phyloP scores from a whole-genome alignment of 495 filamentous ascomycete genomes.

The Barbatosphaeria neglecta region DNA sequence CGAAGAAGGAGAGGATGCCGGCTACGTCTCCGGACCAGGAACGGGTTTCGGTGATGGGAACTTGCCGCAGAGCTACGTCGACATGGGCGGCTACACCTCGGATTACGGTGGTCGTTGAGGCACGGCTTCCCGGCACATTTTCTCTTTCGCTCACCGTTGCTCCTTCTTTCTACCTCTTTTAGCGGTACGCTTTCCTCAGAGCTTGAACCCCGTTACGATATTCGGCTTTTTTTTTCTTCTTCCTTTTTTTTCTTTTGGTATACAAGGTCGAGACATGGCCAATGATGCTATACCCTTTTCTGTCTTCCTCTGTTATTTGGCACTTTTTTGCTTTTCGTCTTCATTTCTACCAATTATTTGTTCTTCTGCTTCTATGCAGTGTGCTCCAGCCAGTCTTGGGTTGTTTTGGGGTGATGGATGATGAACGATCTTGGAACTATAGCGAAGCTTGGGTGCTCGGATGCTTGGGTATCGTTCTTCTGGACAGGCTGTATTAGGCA shows the following conservation, averaged over 20 bases:
- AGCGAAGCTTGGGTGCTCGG: no score
- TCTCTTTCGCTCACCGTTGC: not conserved
- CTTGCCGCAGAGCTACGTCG: constrained; percentile 36
- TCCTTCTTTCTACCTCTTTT: not conserved
- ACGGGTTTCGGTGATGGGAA: constrained; percentile 36
- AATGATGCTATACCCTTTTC: not conserved
- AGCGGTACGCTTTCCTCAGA: no score
- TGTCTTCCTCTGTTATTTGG: not conserved
- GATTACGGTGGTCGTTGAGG: constrained; percentile 35
- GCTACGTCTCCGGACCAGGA: constrained; percentile 44
- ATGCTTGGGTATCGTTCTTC: no score
- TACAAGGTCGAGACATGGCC: not conserved
- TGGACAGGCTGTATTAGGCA: no score
- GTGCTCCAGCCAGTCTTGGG: no score
- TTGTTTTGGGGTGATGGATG: no score
- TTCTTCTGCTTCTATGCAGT: not conserved
- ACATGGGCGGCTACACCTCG: constrained; percentile 40
- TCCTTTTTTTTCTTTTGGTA: not conserved
- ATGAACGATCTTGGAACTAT: no score
- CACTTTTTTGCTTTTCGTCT: not conserved
- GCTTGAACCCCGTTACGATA: no score
- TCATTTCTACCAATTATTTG: not conserved
- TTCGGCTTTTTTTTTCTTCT: not conserved
- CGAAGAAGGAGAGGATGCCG: constrained; percentile 48
- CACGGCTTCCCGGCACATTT: not conserved